These are phyloP conservation scores for Calonectria honghensis DNA, from an alignment of 2,329 filamentous ascomycete species.

Conservation along the genomic window DNA sequence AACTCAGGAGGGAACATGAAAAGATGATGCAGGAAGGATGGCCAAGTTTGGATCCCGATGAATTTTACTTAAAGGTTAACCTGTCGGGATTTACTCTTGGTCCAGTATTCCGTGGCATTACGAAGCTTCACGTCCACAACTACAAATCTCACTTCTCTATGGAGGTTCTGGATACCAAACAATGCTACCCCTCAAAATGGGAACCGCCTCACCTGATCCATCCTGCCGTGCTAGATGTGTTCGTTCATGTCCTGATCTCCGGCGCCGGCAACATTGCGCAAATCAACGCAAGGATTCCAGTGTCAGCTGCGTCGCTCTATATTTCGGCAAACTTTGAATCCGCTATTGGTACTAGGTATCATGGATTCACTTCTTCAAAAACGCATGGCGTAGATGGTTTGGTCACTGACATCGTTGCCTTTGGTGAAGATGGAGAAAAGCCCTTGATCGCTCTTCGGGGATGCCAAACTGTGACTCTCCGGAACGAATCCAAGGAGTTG, in stretches of 20 bases:
- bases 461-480: constrained; percentile 10
- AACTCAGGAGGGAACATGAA: not conserved
- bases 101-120: not conserved
- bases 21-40: not conserved
- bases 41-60: not conserved
- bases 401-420: not conserved
- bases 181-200: not conserved
- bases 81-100: not conserved
- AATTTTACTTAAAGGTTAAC: constrained; percentile 1
- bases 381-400: constrained; percentile 2
- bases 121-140: not conserved
- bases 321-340: constrained; percentile 6
- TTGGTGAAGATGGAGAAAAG: constrained; percentile 5
- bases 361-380: not conserved
- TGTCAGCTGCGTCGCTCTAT: constrained; percentile 4
- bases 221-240: constrained; percentile 1
- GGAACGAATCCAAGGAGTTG: not conserved
- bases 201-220: constrained; percentile 4
- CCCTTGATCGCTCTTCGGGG: not conserved
- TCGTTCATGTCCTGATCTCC: constrained; percentile 6
- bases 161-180: constrained; percentile 1
- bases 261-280: not conserved
- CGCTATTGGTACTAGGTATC: not conserved
- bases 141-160: constrained; percentile 2
- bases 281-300: not conserved